These are phyloP conservation scores for Penicillium sp. DNA, from an alignment of 2,329 filamentous ascomycete species.

Conservation along the genomic window DNA sequence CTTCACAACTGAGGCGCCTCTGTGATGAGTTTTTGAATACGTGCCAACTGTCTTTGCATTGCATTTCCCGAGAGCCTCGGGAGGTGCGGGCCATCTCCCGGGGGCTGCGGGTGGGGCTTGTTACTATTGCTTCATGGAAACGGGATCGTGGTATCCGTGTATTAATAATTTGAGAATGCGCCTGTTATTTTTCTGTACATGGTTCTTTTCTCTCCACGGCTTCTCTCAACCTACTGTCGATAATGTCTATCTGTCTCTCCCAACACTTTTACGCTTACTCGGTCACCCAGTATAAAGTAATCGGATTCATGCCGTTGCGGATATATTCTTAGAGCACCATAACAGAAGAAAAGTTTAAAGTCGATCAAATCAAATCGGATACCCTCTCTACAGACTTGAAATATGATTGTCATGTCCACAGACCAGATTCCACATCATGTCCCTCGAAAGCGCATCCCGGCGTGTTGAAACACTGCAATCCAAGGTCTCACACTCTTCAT, in stretches of 20 bases:
- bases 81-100: constrained; percentile 41
- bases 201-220: constrained; percentile 22
- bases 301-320: neutral
- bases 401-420: constrained; percentile 7
- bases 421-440: constrained; percentile 26
- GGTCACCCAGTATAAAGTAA: neutral
- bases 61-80: constrained; percentile 24
- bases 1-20: constrained; percentile 36
- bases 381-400: neutral
- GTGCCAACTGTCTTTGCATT: constrained; percentile 19
- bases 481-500: constrained; percentile 15
- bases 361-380: too few species aligned
- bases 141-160: constrained; percentile 31
- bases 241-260: constrained; percentile 29
- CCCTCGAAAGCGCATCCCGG: neutral
- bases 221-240: constrained; percentile 26
- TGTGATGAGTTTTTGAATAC: constrained; percentile 20
- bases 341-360: neutral
- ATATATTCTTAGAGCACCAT: neutral
- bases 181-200: constrained; percentile 32
- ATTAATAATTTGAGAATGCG: constrained; percentile 39
- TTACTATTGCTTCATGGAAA: constrained; percentile 25
- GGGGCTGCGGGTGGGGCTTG: constrained; percentile 21
- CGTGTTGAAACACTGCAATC: neutral
- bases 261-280: neutral